Conservation (phyloP, 2,329 filamentous ascomycete genomes). For the Fusarium bactridioides region DNA sequence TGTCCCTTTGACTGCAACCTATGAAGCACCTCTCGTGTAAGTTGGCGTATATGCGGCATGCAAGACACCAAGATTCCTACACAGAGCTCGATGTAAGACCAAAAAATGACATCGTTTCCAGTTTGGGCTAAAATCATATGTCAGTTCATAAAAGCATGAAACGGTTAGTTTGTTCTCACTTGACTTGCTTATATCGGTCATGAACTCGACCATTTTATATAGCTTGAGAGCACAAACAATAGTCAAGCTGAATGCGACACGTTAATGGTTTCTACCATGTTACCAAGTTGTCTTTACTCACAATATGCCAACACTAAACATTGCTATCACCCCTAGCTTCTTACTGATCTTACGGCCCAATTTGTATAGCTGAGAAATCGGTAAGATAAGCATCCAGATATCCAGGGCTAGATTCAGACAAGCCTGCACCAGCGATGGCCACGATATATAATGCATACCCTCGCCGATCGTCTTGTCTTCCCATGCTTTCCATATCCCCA, state of each 20-base stretch:
- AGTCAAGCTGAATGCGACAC: neutral
- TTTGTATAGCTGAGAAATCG: neutral
- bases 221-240: neutral
- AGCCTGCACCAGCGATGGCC: neutral
- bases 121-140: neutral
- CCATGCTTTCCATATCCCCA: neutral
- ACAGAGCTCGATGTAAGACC: neutral
- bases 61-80: neutral
- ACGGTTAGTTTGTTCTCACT: neutral
- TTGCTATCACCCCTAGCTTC: neutral
- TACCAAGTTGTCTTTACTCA: neutral
- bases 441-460: neutral
- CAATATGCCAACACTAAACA: neutral
- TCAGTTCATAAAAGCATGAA: neutral
- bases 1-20: neutral
- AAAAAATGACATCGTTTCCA: neutral
- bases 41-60: neutral
- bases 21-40: neutral
- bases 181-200: neutral
- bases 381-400: neutral
- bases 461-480: neutral
- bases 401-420: neutral
- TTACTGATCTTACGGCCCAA: fast-evolving
- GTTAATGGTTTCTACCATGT: neutral
- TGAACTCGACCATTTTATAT: neutral